These are phyloP conservation scores for Ogataea polymorpha DNA, from an alignment of 805 yeast species.

Conservation along the genomic window DNA sequence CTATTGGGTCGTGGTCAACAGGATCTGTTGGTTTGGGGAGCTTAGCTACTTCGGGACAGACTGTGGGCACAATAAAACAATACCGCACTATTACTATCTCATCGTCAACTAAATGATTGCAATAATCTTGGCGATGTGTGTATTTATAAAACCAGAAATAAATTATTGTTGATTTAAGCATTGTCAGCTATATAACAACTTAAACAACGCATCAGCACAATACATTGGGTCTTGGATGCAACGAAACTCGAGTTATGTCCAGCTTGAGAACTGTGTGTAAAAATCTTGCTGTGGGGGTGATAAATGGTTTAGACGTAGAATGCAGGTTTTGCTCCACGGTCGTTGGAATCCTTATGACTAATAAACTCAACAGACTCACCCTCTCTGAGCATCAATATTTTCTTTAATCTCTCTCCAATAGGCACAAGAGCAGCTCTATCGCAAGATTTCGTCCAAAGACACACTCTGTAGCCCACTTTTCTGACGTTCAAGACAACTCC, in stretches of 20 bases:
- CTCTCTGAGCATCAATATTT: slow-evolving; percentile 71
- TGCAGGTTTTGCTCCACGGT: slow-evolving; percentile 30
- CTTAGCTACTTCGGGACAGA: slow-evolving; percentile 48
- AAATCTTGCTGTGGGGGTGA: slow-evolving; percentile 6
- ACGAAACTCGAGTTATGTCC: slow-evolving; percentile 7
- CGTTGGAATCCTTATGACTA: slow-evolving; percentile 53
- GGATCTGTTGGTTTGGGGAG: slow-evolving; percentile 79
- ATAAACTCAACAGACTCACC: slow-evolving; percentile 78
- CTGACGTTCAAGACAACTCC: slow-evolving; percentile 92
- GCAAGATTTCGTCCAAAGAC: slow-evolving; percentile 89
- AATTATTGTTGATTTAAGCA: slow-evolving; percentile 9
- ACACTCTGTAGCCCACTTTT: slow-evolving; percentile 76
- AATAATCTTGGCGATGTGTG: neutral
- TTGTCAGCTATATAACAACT: slow-evolving; percentile 10
- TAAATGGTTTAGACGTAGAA: slow-evolving; percentile 13
- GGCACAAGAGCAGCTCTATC: slow-evolving; percentile 59
- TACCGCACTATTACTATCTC: slow-evolving; percentile 41
- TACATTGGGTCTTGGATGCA: slow-evolving; percentile 14
- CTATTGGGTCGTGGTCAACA: slow-evolving; percentile 44
- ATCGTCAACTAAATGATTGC: neutral
- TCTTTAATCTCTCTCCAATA: slow-evolving; percentile 85
- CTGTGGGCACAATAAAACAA: slow-evolving; percentile 56
- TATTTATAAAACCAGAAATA: neutral
- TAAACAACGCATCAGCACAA: slow-evolving; percentile 10
- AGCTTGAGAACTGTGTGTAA: slow-evolving; percentile 8